Evolutionary conservation across 176 grass and related monocot genomes (phyloP).

Genomic region (Oryza officinalis): DNA sequence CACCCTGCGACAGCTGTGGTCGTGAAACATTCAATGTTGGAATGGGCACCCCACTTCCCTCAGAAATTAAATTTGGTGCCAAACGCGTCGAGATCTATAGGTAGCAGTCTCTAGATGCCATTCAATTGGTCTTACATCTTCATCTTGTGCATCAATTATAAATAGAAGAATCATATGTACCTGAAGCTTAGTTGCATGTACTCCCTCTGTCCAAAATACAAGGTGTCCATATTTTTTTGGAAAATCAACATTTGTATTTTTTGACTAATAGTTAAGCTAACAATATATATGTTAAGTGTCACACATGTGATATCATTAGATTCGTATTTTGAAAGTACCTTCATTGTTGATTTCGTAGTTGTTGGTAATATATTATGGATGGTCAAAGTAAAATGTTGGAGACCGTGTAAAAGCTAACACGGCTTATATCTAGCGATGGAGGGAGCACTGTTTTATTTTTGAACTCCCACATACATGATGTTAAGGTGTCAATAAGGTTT

Average conservation of each 20-base stretch:
- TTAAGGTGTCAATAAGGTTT: constrained; percentile 3
- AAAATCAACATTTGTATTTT: too few relatives aligned
- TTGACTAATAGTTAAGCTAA: too few relatives aligned
- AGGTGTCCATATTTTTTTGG: too few relatives aligned
- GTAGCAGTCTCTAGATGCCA: constrained; percentile 46
- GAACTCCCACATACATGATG: background rate
- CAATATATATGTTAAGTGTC: too few relatives aligned
- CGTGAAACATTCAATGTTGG: constrained; percentile 61
- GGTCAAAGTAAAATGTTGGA: too few relatives aligned
- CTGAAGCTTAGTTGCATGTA: constrained; percentile 36
- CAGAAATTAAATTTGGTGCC: constrained; percentile 80
- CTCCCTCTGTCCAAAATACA: too few relatives aligned
- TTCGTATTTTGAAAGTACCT: too few relatives aligned
- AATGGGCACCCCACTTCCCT: constrained; percentile 72
- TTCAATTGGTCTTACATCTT: constrained; percentile 11
- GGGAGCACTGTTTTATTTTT: constrained; percentile 8
- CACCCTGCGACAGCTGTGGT: constrained; percentile 77
- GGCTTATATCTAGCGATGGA: too few relatives aligned
- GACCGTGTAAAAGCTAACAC: too few relatives aligned
- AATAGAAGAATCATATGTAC: background rate
- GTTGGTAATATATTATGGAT: too few relatives aligned
- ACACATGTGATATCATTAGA: too few relatives aligned
- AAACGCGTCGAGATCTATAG: constrained; percentile 90
- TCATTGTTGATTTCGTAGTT: too few relatives aligned
- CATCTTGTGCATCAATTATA: constrained; percentile 10